Evolutionary conservation across 2,329 filamentous ascomycete species (phyloP), one percentile per base, ranked within the genome.

Genomic region (Calonectria pteridis): DNA sequence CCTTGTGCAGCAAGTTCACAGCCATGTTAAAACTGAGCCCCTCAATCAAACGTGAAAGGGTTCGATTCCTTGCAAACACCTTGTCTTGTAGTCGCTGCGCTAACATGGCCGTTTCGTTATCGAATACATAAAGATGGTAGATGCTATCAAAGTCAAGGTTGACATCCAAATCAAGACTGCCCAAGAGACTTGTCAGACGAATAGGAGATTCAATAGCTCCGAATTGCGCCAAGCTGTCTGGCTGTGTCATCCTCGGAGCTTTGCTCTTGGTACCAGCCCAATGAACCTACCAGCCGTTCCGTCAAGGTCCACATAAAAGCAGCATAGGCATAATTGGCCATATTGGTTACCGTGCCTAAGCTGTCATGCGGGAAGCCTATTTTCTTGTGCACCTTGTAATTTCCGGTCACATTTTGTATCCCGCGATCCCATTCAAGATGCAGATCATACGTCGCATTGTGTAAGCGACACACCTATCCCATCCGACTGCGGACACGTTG

Each of bases 1-100:
- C 49, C 26, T 71, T 67, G 33, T 71, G 69, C 16, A 71, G 33
- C 35, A 71, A 28, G 69, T 29, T 62, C n/a, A 67, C 63, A 3
- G 69, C 63, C 23, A 71, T 67, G 23, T 71, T 71, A 14, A 59
- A 71, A 29, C 69, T 71, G 6, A 71, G 51, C 29, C 67, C 62
- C 20, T 71, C 69, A 55, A 71, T 43, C 35, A 67, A n/a, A 20
- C 26, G 62, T 20, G 62, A 50, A 13, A 71, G 63, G 4, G 69
- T 71, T 23, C 50, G 50, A n/a, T 71, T 67, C 35, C 40, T 58
- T 4, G 69, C 69, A 35, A 71, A 35, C 16, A 18, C n/a, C 31
- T 67, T 71, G 20, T 71, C 69, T 29, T 71, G 69, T 10, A 71
- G 16, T n/a, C 69, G 33, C 28, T 71, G 69, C n/a, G 20, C 51